phyloP scores from a whole-genome alignment of 371 early-diverging fungal species.

The Capillidium rhysosporum region DNA sequence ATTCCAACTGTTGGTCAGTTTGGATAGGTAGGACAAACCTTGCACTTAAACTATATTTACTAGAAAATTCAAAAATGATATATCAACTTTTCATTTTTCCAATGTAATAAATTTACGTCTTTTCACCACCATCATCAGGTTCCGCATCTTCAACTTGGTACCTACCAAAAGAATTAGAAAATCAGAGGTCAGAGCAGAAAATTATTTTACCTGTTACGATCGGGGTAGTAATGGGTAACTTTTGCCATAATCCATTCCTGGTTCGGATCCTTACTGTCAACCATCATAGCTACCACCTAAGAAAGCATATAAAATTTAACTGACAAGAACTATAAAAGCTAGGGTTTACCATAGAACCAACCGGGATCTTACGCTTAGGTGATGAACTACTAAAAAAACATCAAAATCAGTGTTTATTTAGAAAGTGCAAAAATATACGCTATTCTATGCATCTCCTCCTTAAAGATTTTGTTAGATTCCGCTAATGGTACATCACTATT shows the following conservation, averaged over 20 bases:
- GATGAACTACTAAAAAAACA: not conserved
- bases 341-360: not conserved
- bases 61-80: no score
- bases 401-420: no score
- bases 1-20: conserved; percentile 18
- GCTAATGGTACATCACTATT: not conserved
- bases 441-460: no score
- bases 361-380: not conserved
- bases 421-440: not conserved
- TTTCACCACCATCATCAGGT: conserved; percentile 38
- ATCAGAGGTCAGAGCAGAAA: not conserved
- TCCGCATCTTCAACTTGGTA: conserved; percentile 57
- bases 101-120: conserved; percentile 22
- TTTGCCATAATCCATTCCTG: conserved; percentile 61
- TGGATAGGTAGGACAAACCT: conserved; percentile 39
- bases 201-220: conserved; percentile 29
- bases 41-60: conserved; percentile 35
- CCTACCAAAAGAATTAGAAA: conserved; percentile 12
- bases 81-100: no score
- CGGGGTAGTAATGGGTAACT: conserved; percentile 33
- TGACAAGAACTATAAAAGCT: not conserved
- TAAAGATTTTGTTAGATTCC: not conserved
- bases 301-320: not conserved
- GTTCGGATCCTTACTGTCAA: conserved; percentile 29
- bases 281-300: conserved; percentile 41